phyloP scores from a whole-genome alignment of 768 basidiomycete genomes.

The Multifurca ochricompacta region DNA sequence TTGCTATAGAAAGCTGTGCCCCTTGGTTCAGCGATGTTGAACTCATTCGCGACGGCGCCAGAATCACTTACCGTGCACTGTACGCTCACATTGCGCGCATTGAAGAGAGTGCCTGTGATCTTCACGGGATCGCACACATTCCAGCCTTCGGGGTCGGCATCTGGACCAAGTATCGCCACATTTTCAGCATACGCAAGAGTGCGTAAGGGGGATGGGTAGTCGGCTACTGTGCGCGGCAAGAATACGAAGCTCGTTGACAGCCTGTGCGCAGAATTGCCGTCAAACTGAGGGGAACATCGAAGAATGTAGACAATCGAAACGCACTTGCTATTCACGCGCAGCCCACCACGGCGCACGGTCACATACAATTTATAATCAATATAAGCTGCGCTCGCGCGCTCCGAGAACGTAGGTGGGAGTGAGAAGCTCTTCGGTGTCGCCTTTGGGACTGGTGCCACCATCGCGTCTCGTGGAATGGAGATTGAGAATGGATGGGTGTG shows the following conservation, averaged over 20 bases:
- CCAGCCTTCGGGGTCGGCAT: constrained; percentile 37
- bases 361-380: constrained; percentile 49
- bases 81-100: constrained; percentile 26
- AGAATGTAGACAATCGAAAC: constrained; percentile 7
- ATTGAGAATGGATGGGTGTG: constrained; percentile 13
- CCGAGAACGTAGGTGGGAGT: constrained; percentile 16
- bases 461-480: constrained; percentile 1
- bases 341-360: constrained; percentile 40
- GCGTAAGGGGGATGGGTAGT: constrained; percentile 31
- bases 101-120: constrained; percentile 32
- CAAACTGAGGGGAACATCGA: not conserved
- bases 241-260: constrained; percentile 30
- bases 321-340: constrained; percentile 46
- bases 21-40: not conserved
- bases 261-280: constrained; percentile 20
- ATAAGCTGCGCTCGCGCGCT: constrained; percentile 47
- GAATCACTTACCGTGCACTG: constrained; percentile 28
- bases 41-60: not conserved
- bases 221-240: constrained; percentile 29
- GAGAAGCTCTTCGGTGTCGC: not conserved
- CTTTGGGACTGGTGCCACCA: not conserved
- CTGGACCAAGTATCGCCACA: constrained; percentile 30
- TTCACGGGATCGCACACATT: constrained; percentile 28
- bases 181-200: constrained; percentile 32
- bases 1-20: constrained; percentile 42